phyloP scores from a whole-genome alignment of 2,329 filamentous ascomycete species.

The Akanthomyces muscarius region DNA sequence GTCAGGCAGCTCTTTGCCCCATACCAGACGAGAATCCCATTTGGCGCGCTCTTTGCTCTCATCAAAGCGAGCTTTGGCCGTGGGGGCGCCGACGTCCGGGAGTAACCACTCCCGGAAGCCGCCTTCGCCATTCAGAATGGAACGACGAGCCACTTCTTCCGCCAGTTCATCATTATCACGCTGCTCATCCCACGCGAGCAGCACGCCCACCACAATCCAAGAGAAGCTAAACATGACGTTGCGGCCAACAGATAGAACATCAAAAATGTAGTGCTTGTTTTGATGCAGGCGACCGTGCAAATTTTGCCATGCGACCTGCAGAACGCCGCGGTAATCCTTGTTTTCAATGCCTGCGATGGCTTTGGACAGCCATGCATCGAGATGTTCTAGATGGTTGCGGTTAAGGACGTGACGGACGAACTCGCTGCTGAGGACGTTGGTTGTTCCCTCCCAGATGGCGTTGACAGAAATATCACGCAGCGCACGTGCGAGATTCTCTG shows the following conservation, averaged over 20 bases:
- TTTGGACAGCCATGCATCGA: conserved; percentile 7
- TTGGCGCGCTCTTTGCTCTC: conserved; percentile 14
- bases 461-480: conserved; percentile 18
- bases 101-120: conserved; percentile 18
- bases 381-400: conserved; percentile 6
- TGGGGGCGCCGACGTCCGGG: background rate
- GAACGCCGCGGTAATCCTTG: background rate
- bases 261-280: conserved; percentile 9
- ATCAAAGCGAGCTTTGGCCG: background rate
- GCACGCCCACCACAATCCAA: conserved; percentile 14
- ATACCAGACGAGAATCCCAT: conserved; percentile 18
- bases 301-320: conserved; percentile 2
- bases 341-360: conserved; percentile 1
- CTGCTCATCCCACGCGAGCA: conserved; percentile 16
- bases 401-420: conserved; percentile 17
- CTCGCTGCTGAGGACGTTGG: conserved; percentile 20
- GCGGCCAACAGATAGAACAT: conserved; percentile 11
- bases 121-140: conserved; percentile 16
- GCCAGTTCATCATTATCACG: conserved; percentile 13
- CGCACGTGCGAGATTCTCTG: conserved; percentile 17
- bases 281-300: background rate
- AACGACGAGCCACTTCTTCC: conserved; percentile 11
- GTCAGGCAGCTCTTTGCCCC: conserved; percentile 15
- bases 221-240: conserved; percentile 19
- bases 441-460: conserved; percentile 20